Evolutionary conservation across 257 asterid species (phyloP).

Genomic region (Fraxinus americana): DNA sequence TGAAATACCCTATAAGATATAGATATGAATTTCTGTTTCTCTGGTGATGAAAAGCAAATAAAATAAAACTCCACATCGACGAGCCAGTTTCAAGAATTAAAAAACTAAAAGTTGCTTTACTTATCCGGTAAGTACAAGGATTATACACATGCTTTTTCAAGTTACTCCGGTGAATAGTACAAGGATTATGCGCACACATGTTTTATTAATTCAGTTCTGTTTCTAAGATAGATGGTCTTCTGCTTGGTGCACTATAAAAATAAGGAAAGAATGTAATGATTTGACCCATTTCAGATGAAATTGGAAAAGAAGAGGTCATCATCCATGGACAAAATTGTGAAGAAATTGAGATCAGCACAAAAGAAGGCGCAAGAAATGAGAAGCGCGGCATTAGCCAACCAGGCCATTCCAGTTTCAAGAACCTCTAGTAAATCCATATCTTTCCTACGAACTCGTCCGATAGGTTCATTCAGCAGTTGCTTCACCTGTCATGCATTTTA

Average conservation of each 20-base stretch:
- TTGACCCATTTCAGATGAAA: slow-evolving; percentile 60
- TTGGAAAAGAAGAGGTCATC: slow-evolving; percentile 95
- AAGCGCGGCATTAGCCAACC: slow-evolving; percentile 52
- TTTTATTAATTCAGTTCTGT: not conserved
- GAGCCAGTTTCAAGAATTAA: not conserved
- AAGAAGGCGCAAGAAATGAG: slow-evolving; percentile 93
- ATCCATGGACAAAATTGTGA: slow-evolving; percentile 91
- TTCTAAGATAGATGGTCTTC: not conserved
- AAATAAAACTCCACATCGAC: not conserved
- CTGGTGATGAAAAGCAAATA: not conserved
- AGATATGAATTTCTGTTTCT: not conserved
- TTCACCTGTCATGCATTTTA: slow-evolving; percentile 84
- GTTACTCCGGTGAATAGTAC: not conserved
- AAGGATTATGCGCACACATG: not conserved
- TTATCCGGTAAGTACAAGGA: not conserved
- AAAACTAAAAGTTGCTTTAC: too few relatives aligned
- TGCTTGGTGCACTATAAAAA: not conserved
- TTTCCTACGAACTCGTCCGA: slow-evolving; percentile 58
- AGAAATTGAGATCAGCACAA: slow-evolving; percentile 78
- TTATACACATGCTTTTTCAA: not conserved
- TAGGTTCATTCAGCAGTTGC: slow-evolving; percentile 84
- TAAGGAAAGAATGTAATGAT: not conserved
- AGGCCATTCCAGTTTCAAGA: slow-evolving; percentile 42
- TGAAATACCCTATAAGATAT: not conserved
- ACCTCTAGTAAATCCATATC: slow-evolving; percentile 59